These are phyloP conservation scores for Lachnellula suecica DNA, from an alignment of 2,329 filamentous ascomycete genomes.

Conservation along the genomic window DNA sequence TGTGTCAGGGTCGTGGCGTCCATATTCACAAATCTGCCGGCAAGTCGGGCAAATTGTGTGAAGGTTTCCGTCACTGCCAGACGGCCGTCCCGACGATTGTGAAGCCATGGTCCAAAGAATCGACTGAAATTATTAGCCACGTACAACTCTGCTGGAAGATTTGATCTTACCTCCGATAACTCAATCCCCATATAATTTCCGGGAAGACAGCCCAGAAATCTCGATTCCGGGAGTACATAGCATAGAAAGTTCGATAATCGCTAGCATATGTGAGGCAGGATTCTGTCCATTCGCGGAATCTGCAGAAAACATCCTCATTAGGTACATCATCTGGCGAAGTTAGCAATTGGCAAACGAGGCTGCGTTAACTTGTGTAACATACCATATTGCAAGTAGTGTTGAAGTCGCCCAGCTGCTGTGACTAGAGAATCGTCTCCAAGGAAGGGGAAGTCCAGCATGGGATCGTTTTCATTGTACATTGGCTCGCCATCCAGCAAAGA, in stretches of 20 bases:
- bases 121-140: constrained; percentile 24
- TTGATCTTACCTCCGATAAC: constrained; percentile 41
- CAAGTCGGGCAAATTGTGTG: constrained; percentile 42
- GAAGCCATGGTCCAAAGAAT: constrained; percentile 32
- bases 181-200: constrained; percentile 44
- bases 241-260: constrained; percentile 36
- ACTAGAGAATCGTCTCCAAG: constrained; percentile 19
- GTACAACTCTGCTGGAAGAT: not conserved
- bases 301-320: constrained; percentile 44
- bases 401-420: constrained; percentile 26
- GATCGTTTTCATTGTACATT: constrained; percentile 39
- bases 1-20: constrained; percentile 41
- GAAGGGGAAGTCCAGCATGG: constrained; percentile 47
- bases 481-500: constrained; percentile 30
- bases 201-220: constrained; percentile 54
- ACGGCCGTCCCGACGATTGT: constrained; percentile 20
- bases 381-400: constrained; percentile 37
- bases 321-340: constrained; percentile 39
- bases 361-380: constrained; percentile 31
- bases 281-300: constrained; percentile 51
- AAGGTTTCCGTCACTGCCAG: constrained; percentile 30
- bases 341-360: constrained; percentile 24
- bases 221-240: constrained; percentile 44
- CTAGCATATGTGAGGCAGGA: constrained; percentile 44
- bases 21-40: constrained; percentile 51